Percentiles rank a stretch among this genome's conserved stretches.
Evolutionary conservation across 805 yeast genomes (phyloP).

Genomic region (Ogataea wickerhamii): DNA sequence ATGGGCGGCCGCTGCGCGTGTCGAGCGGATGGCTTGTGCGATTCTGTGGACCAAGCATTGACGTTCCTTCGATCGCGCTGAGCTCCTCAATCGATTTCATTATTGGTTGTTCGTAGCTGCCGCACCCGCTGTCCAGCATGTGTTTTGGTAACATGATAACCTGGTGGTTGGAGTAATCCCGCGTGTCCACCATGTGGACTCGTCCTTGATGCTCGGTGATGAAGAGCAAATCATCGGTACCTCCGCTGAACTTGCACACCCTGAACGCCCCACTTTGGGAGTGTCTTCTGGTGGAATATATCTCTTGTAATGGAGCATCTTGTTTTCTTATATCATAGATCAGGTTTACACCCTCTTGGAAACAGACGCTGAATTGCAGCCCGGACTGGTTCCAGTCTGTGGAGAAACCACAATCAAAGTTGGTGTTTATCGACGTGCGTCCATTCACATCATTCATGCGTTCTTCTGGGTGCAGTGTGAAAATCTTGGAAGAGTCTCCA

Average conservation of each 20-base stretch:
- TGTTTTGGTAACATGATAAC: conserved; percentile 61
- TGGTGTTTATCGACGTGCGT: conserved; percentile 40
- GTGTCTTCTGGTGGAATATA: conserved; percentile 57
- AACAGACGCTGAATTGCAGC: conserved; percentile 67
- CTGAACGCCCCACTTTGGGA: conserved; percentile 37
- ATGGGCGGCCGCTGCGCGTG: conserved; percentile 1
- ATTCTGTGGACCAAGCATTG: neutral
- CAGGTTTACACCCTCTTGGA: conserved; percentile 80
- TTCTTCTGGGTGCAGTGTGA: conserved; percentile 46
- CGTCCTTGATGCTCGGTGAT: conserved; percentile 84
- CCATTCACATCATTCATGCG: conserved; percentile 29
- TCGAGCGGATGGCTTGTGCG: neutral
- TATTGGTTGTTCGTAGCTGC: conserved; percentile 25
- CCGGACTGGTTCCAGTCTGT: conserved; percentile 78
- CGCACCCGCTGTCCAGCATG: conserved; percentile 13
- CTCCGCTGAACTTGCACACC: conserved; percentile 51
- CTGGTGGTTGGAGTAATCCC: conserved; percentile 71
- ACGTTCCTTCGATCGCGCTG: conserved; percentile 7
- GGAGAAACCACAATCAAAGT: conserved; percentile 79
- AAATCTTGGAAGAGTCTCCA: conserved; percentile 74
- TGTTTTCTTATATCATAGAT: conserved; percentile 73
- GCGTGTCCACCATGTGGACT: conserved; percentile 78
- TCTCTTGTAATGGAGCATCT: conserved; percentile 46
- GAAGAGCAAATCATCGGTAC: conserved; percentile 71
- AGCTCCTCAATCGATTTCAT: conserved; percentile 31